Evolutionary conservation across 441 rosid genomes (phyloP).

Genomic region (Pelargonium australe): DNA sequence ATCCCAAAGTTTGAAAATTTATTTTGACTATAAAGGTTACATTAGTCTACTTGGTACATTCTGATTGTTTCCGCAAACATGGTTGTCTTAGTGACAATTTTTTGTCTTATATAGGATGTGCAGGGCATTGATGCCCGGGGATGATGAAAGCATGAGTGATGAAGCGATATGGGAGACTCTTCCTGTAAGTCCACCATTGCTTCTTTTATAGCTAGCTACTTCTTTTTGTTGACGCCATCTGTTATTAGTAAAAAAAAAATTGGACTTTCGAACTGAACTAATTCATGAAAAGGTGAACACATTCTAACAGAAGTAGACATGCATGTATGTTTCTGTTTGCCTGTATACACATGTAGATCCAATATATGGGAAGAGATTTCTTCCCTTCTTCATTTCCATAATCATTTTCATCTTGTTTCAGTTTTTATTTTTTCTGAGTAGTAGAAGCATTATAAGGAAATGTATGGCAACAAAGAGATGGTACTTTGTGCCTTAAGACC

Average conservation of each 20-base stretch:
- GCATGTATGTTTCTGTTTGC: neutral
- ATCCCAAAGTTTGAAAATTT: neutral
- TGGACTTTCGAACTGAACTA: neutral
- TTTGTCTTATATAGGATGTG: slow-evolving; percentile 59
- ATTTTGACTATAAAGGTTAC: neutral
- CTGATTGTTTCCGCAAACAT: neutral
- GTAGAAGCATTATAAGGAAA: neutral
- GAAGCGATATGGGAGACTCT: slow-evolving; percentile 75
- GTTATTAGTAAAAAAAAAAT: too few species aligned
- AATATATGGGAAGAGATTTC: neutral
- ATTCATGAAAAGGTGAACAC: neutral
- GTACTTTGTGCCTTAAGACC: neutral
- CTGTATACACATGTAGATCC: neutral
- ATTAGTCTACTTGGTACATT: neutral
- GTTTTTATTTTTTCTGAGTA: neutral
- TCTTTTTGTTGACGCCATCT: too few species aligned
- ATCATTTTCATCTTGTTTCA: neutral
- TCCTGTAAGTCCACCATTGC: slow-evolving; percentile 38
- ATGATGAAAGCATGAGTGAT: slow-evolving; percentile 78
- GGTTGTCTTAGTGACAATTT: slow-evolving; percentile 5
- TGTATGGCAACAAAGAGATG: neutral
- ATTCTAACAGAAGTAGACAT: neutral
- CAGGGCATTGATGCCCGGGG: slow-evolving; percentile 91
- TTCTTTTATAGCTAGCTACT: too few species aligned
- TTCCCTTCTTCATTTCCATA: neutral